These are phyloP conservation scores for Penicillium flavigenum DNA, from an alignment of 495 filamentous ascomycete species.

Conservation along the genomic window DNA sequence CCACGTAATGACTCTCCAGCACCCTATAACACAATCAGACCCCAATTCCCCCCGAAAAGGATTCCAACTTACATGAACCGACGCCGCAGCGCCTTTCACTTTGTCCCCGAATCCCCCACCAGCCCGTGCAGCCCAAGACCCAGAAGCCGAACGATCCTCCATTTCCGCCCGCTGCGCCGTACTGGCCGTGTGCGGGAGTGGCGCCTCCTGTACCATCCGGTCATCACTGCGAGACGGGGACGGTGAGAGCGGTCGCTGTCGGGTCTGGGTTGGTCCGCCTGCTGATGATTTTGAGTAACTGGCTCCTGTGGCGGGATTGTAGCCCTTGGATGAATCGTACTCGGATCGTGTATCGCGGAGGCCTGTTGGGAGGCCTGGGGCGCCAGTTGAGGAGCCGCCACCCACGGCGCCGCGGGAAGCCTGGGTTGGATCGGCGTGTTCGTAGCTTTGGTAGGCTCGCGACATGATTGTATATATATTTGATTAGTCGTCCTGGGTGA, in stretches of 20 bases:
- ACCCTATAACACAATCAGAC: conserved; percentile 26
- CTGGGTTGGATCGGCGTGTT: conserved; percentile 2
- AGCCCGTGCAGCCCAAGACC: background rate
- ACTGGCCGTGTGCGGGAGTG: conserved; percentile 18
- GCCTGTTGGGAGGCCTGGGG: conserved; percentile 25
- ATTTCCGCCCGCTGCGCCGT: conserved; percentile 19
- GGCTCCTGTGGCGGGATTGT: conserved; percentile 33
- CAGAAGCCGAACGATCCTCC: conserved; percentile 11
- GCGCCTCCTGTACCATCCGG: conserved; percentile 12
- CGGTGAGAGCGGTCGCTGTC: conserved; percentile 9
- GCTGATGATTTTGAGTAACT: conserved; percentile 20
- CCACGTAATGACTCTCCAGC: conserved; percentile 49
- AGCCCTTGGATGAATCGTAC: conserved; percentile 25
- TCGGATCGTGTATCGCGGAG: conserved; percentile 19
- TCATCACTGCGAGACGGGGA: conserved; percentile 17
- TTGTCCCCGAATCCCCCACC: conserved; percentile 17
- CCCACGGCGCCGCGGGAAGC: conserved; percentile 7
- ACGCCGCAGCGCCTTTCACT: conserved; percentile 30
- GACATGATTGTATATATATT: conserved; percentile 3
- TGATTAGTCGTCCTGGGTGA: background rate
- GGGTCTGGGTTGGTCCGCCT: conserved; percentile 8
- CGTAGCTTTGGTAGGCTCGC: background rate
- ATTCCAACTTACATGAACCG: conserved; percentile 38
- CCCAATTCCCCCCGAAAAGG: background rate
- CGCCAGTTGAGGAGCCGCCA: conserved; percentile 34